Base-by-base conservation (phyloP, 257 asterid species). In the Agastache rugosa region DNA sequence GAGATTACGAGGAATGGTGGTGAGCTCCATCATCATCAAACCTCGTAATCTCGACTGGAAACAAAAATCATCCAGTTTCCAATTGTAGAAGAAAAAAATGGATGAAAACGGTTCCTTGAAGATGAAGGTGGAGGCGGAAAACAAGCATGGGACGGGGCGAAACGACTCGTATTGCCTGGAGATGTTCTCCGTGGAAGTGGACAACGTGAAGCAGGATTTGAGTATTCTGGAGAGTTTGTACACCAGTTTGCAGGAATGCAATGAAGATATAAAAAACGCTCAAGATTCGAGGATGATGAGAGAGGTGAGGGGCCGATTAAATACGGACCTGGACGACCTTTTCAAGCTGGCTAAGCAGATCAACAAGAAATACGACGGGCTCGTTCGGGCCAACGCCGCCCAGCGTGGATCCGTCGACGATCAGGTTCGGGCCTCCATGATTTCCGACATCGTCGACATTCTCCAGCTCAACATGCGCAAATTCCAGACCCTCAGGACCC, bases 291-390 rank as follows among this genome's bases (percentile, higher is more conserved):
- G 22, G 45, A 34, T 64, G 50, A 77, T 85, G 83, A 68, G 64
- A 6, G 87, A 81, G 12, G 71, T 83, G 16, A 74, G 86, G 1
- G 62, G 39, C 6, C 68, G 72, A n/a, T 34, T 75, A 10, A 64
- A 66, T 8, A 31, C n/a, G 25, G 82, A 85, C 41, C 71, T 85
- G 5, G 86, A 81, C 11, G 34, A 77, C 37, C 67, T 83, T 1
- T 61, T 76, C 74, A 85, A 79, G 83, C 45, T 83, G 58, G 86
- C 85, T 5, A 85, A 85, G 75, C 87, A 81, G 39, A 83, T 85
- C 51, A 78, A 73, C 37, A 81, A 75, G 75, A 85, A 83, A 72
- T 79, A 61, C 8, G 90, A 81, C 19, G 87, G 73, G 0, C 80
- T 85, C 6, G 75, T 85, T 15, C 77, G 75, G 47, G 82, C 80